Evolutionary conservation across 441 rosid genomes (phyloP).

Genomic region (Jatropha multifida): DNA sequence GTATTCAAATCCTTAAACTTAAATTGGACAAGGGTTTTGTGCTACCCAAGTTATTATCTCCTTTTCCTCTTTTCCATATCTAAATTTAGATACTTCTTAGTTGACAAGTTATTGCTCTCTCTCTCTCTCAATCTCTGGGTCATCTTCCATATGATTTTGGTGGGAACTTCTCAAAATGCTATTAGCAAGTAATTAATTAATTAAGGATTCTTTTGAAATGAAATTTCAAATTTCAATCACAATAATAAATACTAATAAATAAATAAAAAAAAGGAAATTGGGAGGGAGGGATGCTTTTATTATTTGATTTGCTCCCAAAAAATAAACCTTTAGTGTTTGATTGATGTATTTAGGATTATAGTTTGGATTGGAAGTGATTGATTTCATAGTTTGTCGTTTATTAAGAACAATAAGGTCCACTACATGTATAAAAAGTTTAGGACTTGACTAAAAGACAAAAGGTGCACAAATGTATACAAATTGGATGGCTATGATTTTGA

Average conservation of each 20-base stretch:
- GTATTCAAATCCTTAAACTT: background rate
- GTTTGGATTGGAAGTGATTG: slow-evolving; percentile 25
- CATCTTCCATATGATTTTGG: slow-evolving; percentile 2
- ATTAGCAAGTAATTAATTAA: background rate
- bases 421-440: background rate
- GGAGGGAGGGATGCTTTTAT: background rate
- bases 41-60: background rate
- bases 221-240: slow-evolving; percentile 8
- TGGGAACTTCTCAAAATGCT: background rate
- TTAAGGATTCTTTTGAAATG: background rate
- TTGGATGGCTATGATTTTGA: slow-evolving; percentile 36
- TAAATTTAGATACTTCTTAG: slow-evolving; percentile 7
- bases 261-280: no score
- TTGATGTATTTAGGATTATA: slow-evolving; percentile 2
- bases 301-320: background rate
- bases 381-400: slow-evolving; percentile 13
- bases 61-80: background rate
- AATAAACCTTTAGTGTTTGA: background rate
- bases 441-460: background rate
- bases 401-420: slow-evolving; percentile 12
- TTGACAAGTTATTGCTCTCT: background rate
- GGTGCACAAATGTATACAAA: slow-evolving; percentile 22
- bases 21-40: background rate
- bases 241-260: background rate
- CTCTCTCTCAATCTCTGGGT: background rate